Conservation (phyloP, 768 basidiomycete species). For the Melanogaster broomeanus region DNA sequence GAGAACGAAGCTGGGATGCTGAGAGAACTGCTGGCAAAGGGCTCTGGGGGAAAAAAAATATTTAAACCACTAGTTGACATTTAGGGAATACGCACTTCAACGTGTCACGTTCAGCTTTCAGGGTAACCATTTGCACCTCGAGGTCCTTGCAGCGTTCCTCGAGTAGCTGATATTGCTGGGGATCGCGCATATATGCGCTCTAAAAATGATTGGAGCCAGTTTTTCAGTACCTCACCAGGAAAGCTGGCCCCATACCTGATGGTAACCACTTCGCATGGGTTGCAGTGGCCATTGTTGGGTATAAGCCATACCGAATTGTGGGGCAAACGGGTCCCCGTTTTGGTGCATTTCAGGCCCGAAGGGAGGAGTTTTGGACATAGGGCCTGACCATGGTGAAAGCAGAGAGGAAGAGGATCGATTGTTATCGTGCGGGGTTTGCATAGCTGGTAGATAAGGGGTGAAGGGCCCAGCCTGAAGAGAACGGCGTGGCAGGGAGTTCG, state of each 20-base stretch:
- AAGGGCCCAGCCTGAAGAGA: too few relatives aligned
- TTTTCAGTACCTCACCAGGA: background rate
- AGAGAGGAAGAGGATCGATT: background rate
- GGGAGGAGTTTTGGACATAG: background rate
- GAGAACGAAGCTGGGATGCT: background rate
- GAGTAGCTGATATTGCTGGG: background rate
- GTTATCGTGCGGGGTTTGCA: background rate
- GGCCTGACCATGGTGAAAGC: background rate
- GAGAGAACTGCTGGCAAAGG: background rate
- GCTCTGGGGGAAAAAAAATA: background rate
- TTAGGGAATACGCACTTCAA: background rate
- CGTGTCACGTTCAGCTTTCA: background rate
- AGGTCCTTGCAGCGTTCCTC: background rate
- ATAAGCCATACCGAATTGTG: background rate
- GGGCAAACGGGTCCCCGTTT: background rate
- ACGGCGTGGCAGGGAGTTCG: background rate
- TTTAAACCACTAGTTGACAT: background rate
- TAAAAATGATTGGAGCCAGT: background rate
- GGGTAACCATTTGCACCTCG: background rate
- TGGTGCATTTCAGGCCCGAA: background rate
- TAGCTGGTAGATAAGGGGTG: too few relatives aligned
- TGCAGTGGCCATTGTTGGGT: too few relatives aligned
- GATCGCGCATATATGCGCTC: conserved; percentile 5
- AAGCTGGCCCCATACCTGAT: background rate
- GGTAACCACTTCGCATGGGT: background rate